A percentile compares a stretch with the other conserved stretches of the same genome.
phyloP scores from a whole-genome alignment of 2,329 filamentous ascomycete species.

The Fusarium nematophilum region DNA sequence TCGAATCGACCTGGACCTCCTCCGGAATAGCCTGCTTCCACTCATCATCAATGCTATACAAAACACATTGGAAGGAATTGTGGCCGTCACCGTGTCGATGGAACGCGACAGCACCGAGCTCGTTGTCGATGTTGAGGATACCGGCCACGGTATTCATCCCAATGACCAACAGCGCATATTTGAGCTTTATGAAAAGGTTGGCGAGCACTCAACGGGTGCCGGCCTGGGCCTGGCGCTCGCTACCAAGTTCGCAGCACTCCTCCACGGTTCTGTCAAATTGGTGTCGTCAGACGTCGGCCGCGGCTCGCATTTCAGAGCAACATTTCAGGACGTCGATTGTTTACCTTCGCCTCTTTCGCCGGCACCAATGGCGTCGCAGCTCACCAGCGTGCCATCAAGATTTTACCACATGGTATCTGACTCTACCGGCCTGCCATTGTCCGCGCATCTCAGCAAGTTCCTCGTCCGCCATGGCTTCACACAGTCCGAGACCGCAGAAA shows the following conservation, averaged over 20 bases:
- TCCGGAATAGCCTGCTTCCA: conserved; percentile 56
- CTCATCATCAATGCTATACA: conserved; percentile 56
- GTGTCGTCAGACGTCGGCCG: conserved; percentile 48
- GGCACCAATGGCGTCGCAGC: not conserved
- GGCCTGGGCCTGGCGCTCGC: conserved; percentile 58
- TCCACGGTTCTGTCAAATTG: conserved; percentile 53
- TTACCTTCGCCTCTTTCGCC: not conserved
- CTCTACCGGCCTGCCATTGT: not conserved
- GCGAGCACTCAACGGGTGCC: conserved; percentile 51
- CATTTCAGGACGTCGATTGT: conserved; percentile 24
- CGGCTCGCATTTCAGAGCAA: conserved; percentile 55
- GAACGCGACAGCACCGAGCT: conserved; percentile 45
- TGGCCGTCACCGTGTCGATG: conserved; percentile 49
- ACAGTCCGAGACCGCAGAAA: not conserved
- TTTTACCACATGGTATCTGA: conserved; percentile 8
- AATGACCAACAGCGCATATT: conserved; percentile 54
- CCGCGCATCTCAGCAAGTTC: conserved; percentile 9
- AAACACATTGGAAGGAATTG: conserved; percentile 51
- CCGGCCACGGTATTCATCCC: conserved; percentile 52
- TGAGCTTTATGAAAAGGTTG: conserved; percentile 56
- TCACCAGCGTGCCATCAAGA: conserved; percentile 1
- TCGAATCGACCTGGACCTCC: conserved; percentile 50
- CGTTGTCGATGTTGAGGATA: conserved; percentile 56
- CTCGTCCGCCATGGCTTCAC: conserved; percentile 12
- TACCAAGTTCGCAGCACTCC: conserved; percentile 52